These are phyloP conservation scores for Pyrus hybrid DNA, from an alignment of 331 rosid genomes.

Conservation along the genomic window DNA sequence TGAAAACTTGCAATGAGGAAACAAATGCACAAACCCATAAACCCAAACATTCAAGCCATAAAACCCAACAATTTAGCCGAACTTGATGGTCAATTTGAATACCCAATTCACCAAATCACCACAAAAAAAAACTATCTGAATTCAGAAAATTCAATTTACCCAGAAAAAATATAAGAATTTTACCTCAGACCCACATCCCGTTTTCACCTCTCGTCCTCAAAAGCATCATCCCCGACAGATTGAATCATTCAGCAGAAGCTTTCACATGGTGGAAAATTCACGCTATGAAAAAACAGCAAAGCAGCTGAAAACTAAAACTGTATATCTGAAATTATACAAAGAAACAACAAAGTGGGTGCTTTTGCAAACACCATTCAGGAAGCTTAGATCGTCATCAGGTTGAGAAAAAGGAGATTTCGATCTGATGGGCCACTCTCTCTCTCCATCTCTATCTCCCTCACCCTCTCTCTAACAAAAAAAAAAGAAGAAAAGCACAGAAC, in stretches of 20 bases:
- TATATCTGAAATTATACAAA: conserved; percentile 20
- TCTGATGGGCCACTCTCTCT: conserved; percentile 88
- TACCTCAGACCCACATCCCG: conserved; percentile 83
- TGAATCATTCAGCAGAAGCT: conserved; percentile 40
- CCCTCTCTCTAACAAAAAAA: conserved; percentile 15
- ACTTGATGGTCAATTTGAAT: conserved; percentile 11
- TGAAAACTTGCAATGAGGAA: conserved; percentile 21
- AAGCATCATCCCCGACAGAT: conserved; percentile 28
- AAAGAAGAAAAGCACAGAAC: background rate
- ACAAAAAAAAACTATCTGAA: conserved; percentile 1
- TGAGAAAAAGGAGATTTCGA: conserved; percentile 76
- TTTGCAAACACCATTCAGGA: conserved; percentile 50
- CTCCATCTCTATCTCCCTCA: conserved; percentile 42
- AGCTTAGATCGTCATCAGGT: conserved; percentile 71
- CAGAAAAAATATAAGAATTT: conserved; percentile 21
- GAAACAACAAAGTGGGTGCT: conserved; percentile 47
- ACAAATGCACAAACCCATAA: conserved; percentile 16
- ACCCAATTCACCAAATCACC: conserved; percentile 25
- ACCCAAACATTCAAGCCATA: conserved; percentile 14
- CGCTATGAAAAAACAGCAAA: conserved; percentile 27
- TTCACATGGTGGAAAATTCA: conserved; percentile 32
- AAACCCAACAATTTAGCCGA: conserved; percentile 16
- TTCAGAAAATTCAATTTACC: conserved; percentile 13
- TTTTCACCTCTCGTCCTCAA: conserved; percentile 23
- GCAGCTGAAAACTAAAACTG: conserved; percentile 12